Evolutionary conservation across 2,329 filamentous ascomycete species (phyloP).

Genomic region (Trichophyton verrucosum): DNA sequence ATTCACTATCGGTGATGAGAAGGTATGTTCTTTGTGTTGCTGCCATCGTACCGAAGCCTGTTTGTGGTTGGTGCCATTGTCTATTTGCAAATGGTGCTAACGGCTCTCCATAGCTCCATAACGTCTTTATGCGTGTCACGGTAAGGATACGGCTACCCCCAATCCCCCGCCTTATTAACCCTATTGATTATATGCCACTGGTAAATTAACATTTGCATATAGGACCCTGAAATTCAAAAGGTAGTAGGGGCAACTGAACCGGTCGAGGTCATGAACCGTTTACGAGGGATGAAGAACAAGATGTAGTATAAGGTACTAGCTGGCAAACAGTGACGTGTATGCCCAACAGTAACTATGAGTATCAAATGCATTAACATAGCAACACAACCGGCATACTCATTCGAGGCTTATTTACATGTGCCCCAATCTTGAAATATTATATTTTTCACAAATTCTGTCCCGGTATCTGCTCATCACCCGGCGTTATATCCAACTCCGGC

Average conservation of each 20-base stretch:
- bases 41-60: not conserved
- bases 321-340: not conserved
- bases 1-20: conserved; percentile 95
- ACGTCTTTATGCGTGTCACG: conserved; percentile 86
- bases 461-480: too few species aligned
- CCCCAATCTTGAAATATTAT: not conserved
- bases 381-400: not conserved
- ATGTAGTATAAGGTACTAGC: conserved; percentile 6
- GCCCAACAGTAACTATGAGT: not conserved
- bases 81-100: not conserved
- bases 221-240: conserved; percentile 76
- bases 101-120: conserved; percentile 56
- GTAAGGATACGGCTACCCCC: conserved; percentile 38
- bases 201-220: not conserved
- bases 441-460: not conserved
- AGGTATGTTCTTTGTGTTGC: conserved; percentile 43
- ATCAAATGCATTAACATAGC: not conserved
- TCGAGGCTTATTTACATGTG: not conserved
- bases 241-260: conserved; percentile 69
- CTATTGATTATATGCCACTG: not conserved
- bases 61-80: not conserved
- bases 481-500: too few species aligned
- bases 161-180: not conserved
- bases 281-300: conserved; percentile 72
- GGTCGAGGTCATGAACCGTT: conserved; percentile 68